Base-by-base conservation (phyloP, 108 stramenopile genomes). In the Skeletonema grethae region DNA sequence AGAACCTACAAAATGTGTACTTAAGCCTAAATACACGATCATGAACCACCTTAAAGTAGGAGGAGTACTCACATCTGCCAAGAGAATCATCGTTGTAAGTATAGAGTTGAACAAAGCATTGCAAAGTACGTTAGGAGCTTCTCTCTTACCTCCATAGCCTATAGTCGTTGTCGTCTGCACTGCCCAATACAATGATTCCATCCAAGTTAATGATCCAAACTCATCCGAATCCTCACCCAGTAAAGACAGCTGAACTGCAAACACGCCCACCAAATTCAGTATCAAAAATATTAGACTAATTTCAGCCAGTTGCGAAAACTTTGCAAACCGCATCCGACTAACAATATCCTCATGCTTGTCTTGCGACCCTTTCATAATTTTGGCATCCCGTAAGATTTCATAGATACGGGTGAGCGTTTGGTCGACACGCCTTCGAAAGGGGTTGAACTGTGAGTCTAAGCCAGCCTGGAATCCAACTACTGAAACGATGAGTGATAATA, bases 121-220 rank as follows among this genome's bases (percentile, higher is more conserved):
- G 36, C 36, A 36, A 36, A 1, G 36, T 36, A 58, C 2, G 16
- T n/a, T 59, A 24, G 7, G 4, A 61, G 34, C 28, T 31, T 13
- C 39, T 39, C 31, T 45, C 62, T 58, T 58, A 72, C 45, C 38
- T 41, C 31, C 31, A 20, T 53, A 61, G 3, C 70, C 70, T 20
- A 71, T 64, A 0, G 70, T 71, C 0, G 70, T 71, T 0, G 70
- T 71, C 8, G 79, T 84, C 43, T 86, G 86, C 22, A 84, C 75
- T 2, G 83, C 80, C 86, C 86, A 87, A 43, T 87, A 87, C 2
- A 87, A 67, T 4, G 83, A 72, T 55, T 81, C 75, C 83, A 87
- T 84, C 83, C 80, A 87, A 38, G 39, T 68, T 79, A 80, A 79
- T 7, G 69, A 8, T 53, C 2, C 50, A 53, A 22, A 53, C 22